Base-by-base conservation (phyloP, 2,329 filamentous ascomycete genomes). In the Botrytis squamosa region DNA sequence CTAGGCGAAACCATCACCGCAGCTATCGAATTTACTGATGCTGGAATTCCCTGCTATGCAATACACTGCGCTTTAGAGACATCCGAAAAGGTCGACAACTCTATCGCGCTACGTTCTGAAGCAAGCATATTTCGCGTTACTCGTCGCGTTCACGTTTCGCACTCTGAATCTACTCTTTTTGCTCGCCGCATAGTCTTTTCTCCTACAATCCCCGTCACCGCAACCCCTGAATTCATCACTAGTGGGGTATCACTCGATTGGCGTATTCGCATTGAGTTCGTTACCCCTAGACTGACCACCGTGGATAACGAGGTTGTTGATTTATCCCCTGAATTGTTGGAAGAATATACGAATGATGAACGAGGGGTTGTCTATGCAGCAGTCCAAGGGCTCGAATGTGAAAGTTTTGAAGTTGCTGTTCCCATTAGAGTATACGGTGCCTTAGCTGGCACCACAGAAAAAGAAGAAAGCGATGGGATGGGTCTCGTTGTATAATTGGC, bases 241-340 rank as follows among this genome's bases (percentile, higher is more conserved):
- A 97, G 90, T 75, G 95, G 95, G 2, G 89, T 99, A 6, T 92
- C 89, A 76, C 85, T 98, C 40, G 92, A 94, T 77, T 99, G 96
- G 96, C 93, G 92, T 81, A 85, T 99, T 49, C 87, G 93, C 1
- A 90, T 99, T 74, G 95, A 98, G 83, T 99, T 99, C 83, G 94
- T 97, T 40, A 95, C 95, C 9, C 91, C 93, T 9, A 89, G 87
- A 29, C 81, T 87, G 57, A 76, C 78, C 38, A 77, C 78, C 59
- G 77, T 79, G 16, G 81, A 82, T 46, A 79, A 81, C 55, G 84
- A 84, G 60, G 76, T 79, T 14, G 78, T 79, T 38, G 81, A 83
- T 12, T 75, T 78, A 6, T 80, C 52, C 12, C 36, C 46, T 12
- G 83, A 83, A 20, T 82, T 97, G n/a, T 83, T 97, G 59, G 95